Evolutionary conservation across 2,329 filamentous ascomycete genomes (phyloP).

Genomic region (Fusarium napiforme): DNA sequence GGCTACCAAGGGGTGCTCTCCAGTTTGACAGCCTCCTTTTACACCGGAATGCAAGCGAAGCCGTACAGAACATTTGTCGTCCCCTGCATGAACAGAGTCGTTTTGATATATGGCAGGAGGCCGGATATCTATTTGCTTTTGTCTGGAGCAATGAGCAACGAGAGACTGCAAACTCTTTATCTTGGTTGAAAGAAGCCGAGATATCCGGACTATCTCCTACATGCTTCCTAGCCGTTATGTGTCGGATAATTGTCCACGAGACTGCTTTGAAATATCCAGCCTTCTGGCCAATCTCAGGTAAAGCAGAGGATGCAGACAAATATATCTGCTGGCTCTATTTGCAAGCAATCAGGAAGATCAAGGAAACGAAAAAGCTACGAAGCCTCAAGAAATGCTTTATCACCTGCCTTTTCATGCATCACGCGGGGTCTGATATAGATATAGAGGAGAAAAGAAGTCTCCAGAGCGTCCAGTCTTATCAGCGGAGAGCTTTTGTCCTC

Average conservation of each 20-base stretch:
- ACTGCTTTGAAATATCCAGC: accelerated
- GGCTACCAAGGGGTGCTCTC: accelerated
- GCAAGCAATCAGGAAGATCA: accelerated
- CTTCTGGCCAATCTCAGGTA: accelerated
- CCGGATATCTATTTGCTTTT: not conserved
- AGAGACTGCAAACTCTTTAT: accelerated
- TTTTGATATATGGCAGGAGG: not conserved
- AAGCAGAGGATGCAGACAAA: accelerated
- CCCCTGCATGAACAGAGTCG: accelerated
- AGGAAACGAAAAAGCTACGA: accelerated
- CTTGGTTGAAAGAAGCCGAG: not conserved
- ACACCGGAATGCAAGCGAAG: accelerated
- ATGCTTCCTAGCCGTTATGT: accelerated
- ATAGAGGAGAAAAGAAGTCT: accelerated
- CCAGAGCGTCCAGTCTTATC: accelerated
- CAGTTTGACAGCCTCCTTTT: not conserved
- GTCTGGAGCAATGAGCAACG: not conserved
- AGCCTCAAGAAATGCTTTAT: accelerated
- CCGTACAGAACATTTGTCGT: accelerated
- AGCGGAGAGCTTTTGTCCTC: accelerated
- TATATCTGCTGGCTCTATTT: accelerated
- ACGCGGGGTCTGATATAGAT: accelerated
- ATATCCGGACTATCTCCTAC: not conserved
- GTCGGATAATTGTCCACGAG: accelerated
- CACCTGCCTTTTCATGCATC: accelerated